Percentiles rank a stretch among this genome's conserved stretches.
Conservation (phyloP, 371 early-diverging fungal genomes). For the Actinomortierella ambigua region DNA sequence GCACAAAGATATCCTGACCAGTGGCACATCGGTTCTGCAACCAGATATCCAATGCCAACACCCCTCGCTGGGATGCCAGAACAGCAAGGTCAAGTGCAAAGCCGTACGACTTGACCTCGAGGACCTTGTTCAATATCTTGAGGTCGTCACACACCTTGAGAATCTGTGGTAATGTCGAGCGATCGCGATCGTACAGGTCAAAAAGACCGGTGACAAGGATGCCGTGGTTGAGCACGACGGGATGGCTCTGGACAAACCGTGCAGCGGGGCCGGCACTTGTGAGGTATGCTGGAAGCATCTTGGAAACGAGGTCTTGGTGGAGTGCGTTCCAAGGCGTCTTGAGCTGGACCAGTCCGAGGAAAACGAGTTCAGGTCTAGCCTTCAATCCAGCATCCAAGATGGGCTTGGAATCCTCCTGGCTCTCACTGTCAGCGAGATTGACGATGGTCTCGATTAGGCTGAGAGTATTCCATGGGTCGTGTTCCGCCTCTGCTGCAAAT, state of each 20-base stretch:
- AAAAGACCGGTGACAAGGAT: slow-evolving; percentile 69
- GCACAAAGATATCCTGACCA: slow-evolving; percentile 72
- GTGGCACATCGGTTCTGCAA: slow-evolving; percentile 73
- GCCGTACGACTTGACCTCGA: slow-evolving; percentile 70
- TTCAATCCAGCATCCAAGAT: slow-evolving; percentile 70
- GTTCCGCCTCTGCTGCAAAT: slow-evolving; percentile 56
- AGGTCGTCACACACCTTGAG: slow-evolving; percentile 85
- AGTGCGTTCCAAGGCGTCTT: slow-evolving; percentile 59
- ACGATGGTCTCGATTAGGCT: slow-evolving; percentile 78
- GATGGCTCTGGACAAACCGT: slow-evolving; percentile 70
- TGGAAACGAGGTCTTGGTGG: slow-evolving; percentile 72
- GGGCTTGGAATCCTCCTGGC: slow-evolving; percentile 66
- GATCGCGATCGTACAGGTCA: slow-evolving; percentile 78
- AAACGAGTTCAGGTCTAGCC: slow-evolving; percentile 76
- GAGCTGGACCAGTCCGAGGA: slow-evolving; percentile 78
- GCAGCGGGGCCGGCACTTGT: slow-evolving; percentile 67
- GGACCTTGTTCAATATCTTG: slow-evolving; percentile 75
- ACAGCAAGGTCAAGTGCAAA: slow-evolving; percentile 89
- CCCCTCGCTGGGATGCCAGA: slow-evolving; percentile 81
- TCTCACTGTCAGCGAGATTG: slow-evolving; percentile 63
- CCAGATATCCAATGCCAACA: slow-evolving; percentile 89
- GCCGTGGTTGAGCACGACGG: slow-evolving; percentile 74
- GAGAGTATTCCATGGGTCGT: slow-evolving; percentile 75
- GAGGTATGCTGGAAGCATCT: slow-evolving; percentile 70
- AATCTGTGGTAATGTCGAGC: slow-evolving; percentile 72